A percentile compares a stretch with the other conserved stretches of the same genome.
Conservation (phyloP, 1,284 basidiomycete species). For the Trichosporon sp. region DNA sequence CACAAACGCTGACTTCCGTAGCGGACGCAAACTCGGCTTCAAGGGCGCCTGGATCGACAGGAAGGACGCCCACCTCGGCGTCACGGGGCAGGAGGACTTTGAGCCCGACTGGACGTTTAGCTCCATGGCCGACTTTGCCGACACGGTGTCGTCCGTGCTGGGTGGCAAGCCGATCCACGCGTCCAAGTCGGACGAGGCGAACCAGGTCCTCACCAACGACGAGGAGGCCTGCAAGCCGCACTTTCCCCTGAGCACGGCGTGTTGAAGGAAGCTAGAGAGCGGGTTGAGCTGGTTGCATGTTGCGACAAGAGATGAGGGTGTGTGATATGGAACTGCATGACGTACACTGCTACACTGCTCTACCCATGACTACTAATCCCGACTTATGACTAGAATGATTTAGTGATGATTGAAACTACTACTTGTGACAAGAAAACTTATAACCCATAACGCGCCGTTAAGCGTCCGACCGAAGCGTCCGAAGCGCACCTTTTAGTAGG, state of each 20-base stretch:
- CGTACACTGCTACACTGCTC: neutral
- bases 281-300: neutral
- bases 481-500: constrained; percentile 27
- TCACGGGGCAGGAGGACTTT: constrained; percentile 20
- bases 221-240: constrained; percentile 45
- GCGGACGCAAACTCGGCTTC: constrained; percentile 41
- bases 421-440: neutral
- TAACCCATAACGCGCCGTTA: neutral
- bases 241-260: neutral
- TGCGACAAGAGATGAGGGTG: too few relatives aligned
- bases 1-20: constrained; percentile 17
- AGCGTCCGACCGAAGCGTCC: too few relatives aligned
- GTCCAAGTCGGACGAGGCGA: constrained; percentile 93
- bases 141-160: neutral
- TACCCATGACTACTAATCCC: neutral
- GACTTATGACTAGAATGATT: too few relatives aligned
- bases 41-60: constrained; percentile 47
- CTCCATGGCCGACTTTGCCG: constrained; percentile 29
- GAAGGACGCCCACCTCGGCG: constrained; percentile 32
- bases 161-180: constrained; percentile 53
- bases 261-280: neutral
- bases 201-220: constrained; percentile 83
- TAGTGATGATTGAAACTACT: neutral
- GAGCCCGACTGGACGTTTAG: constrained; percentile 32
- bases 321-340: neutral